Evolutionary conservation across 768 basidiomycete species (phyloP), one percentile per base, ranked within the genome.

Genomic region (Strobilomyces dryophilus): DNA sequence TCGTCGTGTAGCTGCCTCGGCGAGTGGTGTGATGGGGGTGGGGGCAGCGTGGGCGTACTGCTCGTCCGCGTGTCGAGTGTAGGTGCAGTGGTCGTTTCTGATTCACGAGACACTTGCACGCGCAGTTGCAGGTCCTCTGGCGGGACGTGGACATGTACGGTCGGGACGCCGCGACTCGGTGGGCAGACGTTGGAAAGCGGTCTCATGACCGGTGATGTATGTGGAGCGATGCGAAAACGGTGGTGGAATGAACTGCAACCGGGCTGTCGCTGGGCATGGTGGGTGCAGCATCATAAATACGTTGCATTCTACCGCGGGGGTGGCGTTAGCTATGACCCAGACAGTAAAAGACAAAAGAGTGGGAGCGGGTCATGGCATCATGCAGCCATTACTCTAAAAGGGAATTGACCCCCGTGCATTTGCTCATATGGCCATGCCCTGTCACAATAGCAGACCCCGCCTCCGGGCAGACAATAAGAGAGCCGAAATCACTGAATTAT

Each of bases 291-390:
- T 61, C 54, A 67, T 66, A 67, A 59, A 66, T 66, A 63, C 59
- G 56, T 17, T 52, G 15, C 64, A 53, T 56, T 45, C 39, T 41
- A 32, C 34, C 53, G 37, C 32, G 20, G 21, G 35, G n/a, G 47
- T 55, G 56, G 57, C 53, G 61, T n/a, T 27, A 43, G 42, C 15
- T 35, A 51, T 44, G 47, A 7, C 59, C 52, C 15, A 57, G 61
- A 59, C 52, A 52, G 66, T 70, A 49, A 39, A 68, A 67, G 56
- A 68, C 67, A 68, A 68, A 68, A 66, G 62, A 50, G 45, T 21
- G 49, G 32, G 29, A 47, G 34, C 11, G 39, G 42, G 41, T 40
- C 45, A 45, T 40, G 39, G 11, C n/a, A 51, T 44, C 35, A 24
- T 4, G 18, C 3, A 5, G 24, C 2, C 12, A 9, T 37, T 1